Conservation (phyloP, 345 rosid genomes). For the Moricandia arvensis region DNA sequence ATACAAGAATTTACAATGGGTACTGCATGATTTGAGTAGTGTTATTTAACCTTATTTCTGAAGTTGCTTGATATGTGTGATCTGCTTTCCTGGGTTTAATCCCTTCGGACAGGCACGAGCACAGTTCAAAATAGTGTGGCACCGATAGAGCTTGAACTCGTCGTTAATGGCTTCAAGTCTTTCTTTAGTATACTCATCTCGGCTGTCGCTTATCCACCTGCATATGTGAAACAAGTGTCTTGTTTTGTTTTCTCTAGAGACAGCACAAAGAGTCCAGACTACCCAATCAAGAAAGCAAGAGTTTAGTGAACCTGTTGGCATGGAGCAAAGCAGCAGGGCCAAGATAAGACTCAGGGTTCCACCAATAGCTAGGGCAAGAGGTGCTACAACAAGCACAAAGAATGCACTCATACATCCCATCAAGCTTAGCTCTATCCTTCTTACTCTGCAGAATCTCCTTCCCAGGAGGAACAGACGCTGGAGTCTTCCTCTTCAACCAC, state of each 20-base stretch:
- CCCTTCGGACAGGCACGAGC: conserved; percentile 99
- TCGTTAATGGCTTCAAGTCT: conserved; percentile 81
- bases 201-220: conserved; percentile 97
- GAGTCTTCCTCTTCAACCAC: too few relatives aligned
- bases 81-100: conserved; percentile 93
- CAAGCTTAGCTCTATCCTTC: too few relatives aligned
- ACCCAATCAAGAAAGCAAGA: too few relatives aligned
- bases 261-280: too few relatives aligned
- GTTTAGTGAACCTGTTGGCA: too few relatives aligned
- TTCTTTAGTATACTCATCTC: conserved; percentile 88
- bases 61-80: conserved; percentile 66
- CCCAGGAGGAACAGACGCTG: too few relatives aligned
- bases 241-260: not conserved
- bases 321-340: too few relatives aligned
- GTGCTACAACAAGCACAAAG: too few relatives aligned
- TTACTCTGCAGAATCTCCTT: too few relatives aligned
- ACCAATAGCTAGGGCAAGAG: too few relatives aligned
- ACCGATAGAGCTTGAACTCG: conserved; percentile 91
- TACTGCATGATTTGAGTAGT: not conserved
- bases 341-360: too few relatives aligned
- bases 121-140: conserved; percentile 96
- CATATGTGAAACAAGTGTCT: not conserved
- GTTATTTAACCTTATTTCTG: conserved; percentile 18
- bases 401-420: too few relatives aligned
- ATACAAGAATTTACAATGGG: conserved; percentile 14